Percentiles rank a stretch among this genome's conserved stretches.
phyloP scores from a whole-genome alignment of 192 early-diverging fungal genomes.

The Entomortierella lignicola region DNA sequence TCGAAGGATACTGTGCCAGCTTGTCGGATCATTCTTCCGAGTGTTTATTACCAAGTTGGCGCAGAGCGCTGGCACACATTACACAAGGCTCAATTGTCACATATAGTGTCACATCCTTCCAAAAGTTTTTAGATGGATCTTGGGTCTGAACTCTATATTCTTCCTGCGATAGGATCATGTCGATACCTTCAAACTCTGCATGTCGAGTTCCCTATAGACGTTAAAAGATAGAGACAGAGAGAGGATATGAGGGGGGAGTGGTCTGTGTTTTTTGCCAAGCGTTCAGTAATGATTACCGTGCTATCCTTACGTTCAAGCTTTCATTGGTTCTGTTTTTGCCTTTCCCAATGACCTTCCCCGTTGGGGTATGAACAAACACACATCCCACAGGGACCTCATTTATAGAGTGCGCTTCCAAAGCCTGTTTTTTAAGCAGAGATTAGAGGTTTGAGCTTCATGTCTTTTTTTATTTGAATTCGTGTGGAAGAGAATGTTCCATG shows the following conservation, averaged over 20 bases:
- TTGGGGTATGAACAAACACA: slow-evolving; percentile 80
- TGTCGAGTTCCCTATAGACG: slow-evolving; percentile 84
- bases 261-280: not conserved
- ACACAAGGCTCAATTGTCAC: slow-evolving; percentile 99
- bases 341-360: slow-evolving; percentile 71
- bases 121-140: slow-evolving; percentile 36
- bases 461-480: not conserved
- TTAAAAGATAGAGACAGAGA: not conserved
- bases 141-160: slow-evolving; percentile 27
- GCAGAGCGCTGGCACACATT: slow-evolving; percentile 95
- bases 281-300: not conserved
- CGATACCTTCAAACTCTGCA: slow-evolving; percentile 95
- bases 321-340: slow-evolving; percentile 94
- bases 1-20: no score
- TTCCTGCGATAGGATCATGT: slow-evolving; percentile 69
- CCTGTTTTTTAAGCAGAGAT: slow-evolving; percentile 51
- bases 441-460: not conserved
- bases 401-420: slow-evolving; percentile 84
- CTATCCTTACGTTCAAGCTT: slow-evolving; percentile 76
- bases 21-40: no score
- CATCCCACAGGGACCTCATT: slow-evolving; percentile 97
- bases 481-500: not conserved
- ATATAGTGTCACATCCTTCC: slow-evolving; percentile 75
- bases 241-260: not conserved
- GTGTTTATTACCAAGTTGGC: slow-evolving; percentile 71